Base-by-base conservation (phyloP, 2,329 filamentous ascomycete species). In the Mollisia scopiformis region DNA sequence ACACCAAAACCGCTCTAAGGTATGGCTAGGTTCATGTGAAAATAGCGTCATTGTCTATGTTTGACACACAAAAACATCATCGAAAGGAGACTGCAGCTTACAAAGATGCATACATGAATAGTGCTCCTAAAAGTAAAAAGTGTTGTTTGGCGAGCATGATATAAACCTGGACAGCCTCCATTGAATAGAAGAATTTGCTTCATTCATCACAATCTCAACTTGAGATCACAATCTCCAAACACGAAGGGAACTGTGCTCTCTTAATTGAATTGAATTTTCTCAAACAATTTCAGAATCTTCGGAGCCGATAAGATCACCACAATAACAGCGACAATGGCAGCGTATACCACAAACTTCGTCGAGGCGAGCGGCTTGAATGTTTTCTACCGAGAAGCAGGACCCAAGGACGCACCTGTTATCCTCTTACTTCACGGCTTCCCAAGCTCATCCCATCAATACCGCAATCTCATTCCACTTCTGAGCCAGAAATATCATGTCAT, bases 401-500 rank as follows among this genome's bases (percentile, higher is more conserved):
- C 66, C 0, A n/a, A 63, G 2, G 49, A 66, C n/a, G 66, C 71
- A 0, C 76, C 75, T 4, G 74, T 75, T 2, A 51, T 81, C 14
- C 71, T 81, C 10, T 75, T 80, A 6, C 73, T 81, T 4, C 79
- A 81, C 63, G 79, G 79, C n/a, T 81, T 77, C 59, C 78, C 79
- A 1, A 68, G 75, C 4, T 80, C 78, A 0, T 79, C 77, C 0
- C 75, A 77, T 64, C 75, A 77, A 68, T 81, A 75, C 64, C 77
- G 78, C 63, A 75, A 80, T 66, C 71, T 80, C 8, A 79, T 81
- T 19, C 77, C 78, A 0, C 71, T 75, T 13, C 74, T 81, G 27
- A 74, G 75, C 10, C 55, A 66, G 21, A 69, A 71, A 33, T 80
- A 80, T 65, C 73, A 72, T 21, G 74, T 80, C 43, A 73, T 88